Percentiles rank a stretch among this genome's conserved stretches.
Evolutionary conservation across 2,329 filamentous ascomycete genomes (phyloP).

Genomic region (Trichoderma sp.): DNA sequence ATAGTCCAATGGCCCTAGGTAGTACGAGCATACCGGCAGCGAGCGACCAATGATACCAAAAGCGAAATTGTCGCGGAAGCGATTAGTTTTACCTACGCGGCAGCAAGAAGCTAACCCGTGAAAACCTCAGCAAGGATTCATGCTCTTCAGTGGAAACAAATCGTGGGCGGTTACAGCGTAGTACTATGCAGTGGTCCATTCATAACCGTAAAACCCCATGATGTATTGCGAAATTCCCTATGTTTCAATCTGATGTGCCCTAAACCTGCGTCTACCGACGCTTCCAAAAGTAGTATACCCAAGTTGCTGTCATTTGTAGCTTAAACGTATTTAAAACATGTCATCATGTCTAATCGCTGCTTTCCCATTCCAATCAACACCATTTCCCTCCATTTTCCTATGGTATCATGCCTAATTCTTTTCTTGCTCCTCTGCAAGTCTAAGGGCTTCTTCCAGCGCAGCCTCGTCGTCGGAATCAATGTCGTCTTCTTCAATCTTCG

Average conservation of each 20-base stretch:
- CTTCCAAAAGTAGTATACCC: conserved; percentile 1
- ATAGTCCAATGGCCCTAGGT: neutral
- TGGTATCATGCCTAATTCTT: conserved; percentile 2
- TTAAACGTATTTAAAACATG: conserved; percentile 11
- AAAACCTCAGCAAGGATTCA: neutral
- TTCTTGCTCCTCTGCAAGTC: conserved; percentile 37
- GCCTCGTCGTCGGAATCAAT: conserved; percentile 45
- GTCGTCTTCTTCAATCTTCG: conserved; percentile 36
- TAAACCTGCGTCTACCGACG: conserved; percentile 3
- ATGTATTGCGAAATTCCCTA: neutral
- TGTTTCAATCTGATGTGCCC: conserved; percentile 20
- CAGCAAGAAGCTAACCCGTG: neutral
- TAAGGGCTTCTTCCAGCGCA: conserved; percentile 44
- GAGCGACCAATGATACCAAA: neutral
- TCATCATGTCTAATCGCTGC: neutral
- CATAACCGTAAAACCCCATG: neutral
- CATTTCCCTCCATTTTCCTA: neutral
- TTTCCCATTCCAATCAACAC: neutral
- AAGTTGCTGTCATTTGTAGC: conserved; percentile 1
- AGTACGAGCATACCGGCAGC: neutral
- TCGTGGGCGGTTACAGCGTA: neutral
- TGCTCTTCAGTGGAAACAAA: neutral
- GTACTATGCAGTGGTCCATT: neutral
- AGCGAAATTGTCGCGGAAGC: conserved; percentile 4
- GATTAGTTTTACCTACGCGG: neutral